These are phyloP conservation scores for Dothidotthia symphoricarpi DNA, from an alignment of 2,329 filamentous ascomycete genomes.

Conservation along the genomic window DNA sequence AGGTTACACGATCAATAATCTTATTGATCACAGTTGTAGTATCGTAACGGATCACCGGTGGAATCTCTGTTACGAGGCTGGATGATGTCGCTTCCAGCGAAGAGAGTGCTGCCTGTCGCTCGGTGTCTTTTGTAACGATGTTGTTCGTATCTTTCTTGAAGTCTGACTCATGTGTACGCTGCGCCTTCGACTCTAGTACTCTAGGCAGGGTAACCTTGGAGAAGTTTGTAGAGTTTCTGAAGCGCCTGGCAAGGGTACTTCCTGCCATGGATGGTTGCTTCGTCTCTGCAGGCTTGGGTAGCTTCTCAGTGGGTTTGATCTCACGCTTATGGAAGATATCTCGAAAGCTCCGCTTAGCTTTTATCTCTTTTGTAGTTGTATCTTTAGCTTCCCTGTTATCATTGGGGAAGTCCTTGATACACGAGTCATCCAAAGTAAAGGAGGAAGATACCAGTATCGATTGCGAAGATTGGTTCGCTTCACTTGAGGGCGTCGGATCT, in stretches of 20 bases:
- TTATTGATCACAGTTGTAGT: conserved; percentile 11
- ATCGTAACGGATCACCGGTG: conserved; percentile 2
- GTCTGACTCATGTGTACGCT: too few species aligned
- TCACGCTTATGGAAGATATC: conserved; percentile 24
- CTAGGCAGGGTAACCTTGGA: conserved; percentile 13
- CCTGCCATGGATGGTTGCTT: conserved; percentile 17
- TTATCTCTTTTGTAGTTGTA: conserved; percentile 8
- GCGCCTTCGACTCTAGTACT: conserved; percentile 1
- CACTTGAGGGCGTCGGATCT: too few species aligned
- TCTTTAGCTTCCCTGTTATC: not conserved
- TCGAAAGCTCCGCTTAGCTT: conserved; percentile 25
- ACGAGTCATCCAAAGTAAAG: too few species aligned
- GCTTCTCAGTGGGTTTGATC: conserved; percentile 2
- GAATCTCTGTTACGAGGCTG: not conserved
- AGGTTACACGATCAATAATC: conserved; percentile 13
- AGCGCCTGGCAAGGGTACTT: conserved; percentile 20
- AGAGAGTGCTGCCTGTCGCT: not conserved
- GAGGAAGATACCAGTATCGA: too few species aligned
- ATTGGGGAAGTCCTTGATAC: too few species aligned
- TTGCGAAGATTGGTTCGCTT: too few species aligned
- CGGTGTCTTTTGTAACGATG: not conserved
- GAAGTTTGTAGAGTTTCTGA: conserved; percentile 18
- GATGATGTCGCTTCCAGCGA: not conserved
- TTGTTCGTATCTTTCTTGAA: too few species aligned
- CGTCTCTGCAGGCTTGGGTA: conserved; percentile 3